phyloP scores from a whole-genome alignment of 139 green algal genomes.

The Chlamydomonas urium region DNA sequence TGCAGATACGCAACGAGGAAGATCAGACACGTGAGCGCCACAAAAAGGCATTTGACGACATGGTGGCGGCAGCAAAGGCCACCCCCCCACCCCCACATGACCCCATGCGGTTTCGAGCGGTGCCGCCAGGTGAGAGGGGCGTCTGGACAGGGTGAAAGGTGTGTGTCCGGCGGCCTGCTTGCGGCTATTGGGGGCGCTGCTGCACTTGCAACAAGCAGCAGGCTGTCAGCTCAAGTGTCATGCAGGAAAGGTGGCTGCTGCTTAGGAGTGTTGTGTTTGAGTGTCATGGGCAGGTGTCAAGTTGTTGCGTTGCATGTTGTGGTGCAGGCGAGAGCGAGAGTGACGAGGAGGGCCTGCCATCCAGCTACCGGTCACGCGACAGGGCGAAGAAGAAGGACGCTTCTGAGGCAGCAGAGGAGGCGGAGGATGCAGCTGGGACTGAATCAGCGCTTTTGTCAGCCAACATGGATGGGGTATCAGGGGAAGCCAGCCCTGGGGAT shows the following conservation, averaged over 20 bases:
- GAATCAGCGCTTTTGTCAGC: not conserved
- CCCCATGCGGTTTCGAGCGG: constrained; percentile 61
- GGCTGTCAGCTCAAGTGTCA: too few species aligned
- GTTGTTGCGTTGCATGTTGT: too few species aligned
- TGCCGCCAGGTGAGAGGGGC: constrained; percentile 39
- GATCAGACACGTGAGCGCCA: constrained; percentile 39
- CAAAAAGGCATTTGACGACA: constrained; percentile 50
- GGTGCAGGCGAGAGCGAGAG: constrained; percentile 61
- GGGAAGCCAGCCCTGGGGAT: too few species aligned
- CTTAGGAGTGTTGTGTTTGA: too few species aligned
- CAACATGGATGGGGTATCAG: too few species aligned
- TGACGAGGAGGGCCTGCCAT: constrained; percentile 56
- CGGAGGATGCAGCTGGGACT: not conserved
- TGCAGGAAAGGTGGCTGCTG: too few species aligned
- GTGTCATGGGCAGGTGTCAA: too few species aligned
- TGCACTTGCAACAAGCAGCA: too few species aligned
- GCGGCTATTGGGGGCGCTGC: too few species aligned
- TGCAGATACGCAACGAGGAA: constrained; percentile 36
- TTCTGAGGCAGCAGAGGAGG: not conserved
- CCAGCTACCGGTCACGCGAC: not conserved
- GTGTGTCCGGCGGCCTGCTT: too few species aligned
- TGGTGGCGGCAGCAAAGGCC: constrained; percentile 49
- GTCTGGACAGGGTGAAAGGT: too few species aligned
- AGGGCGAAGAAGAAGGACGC: not conserved
- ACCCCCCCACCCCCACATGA: constrained; percentile 43